Base-by-base conservation (phyloP, 148 eudicot genomes). In the Pouteria glomerata region DNA sequence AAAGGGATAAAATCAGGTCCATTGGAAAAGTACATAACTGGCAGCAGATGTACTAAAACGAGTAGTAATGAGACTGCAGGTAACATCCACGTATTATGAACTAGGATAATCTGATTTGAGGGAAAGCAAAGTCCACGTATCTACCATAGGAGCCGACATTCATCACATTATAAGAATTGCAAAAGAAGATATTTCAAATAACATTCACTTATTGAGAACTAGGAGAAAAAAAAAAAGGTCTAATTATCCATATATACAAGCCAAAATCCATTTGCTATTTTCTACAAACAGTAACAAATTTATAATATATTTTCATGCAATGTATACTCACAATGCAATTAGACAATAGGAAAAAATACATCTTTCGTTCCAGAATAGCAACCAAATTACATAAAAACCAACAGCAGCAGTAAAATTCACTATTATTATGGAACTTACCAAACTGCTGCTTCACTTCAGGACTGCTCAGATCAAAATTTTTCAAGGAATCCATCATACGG, bases 361-460 rank as follows among this genome's bases (percentile, higher is more conserved):
- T 34, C 15, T 62, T 0, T 34, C 66, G 37, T n/a, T 37, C 45
- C 35, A 34, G 11, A 61, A 18, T 62, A 39, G 7, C 29, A 15
- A 34, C 19, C 5, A 7, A 7, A 4, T 8, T 21, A 8, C 30
- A 55, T 55, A 21, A 24, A 42, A 42, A 30, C 30, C 14, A n/a
- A 21, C 60, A 39, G 16, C 26, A n/a, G 24, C 41, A 73, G 74
- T 23, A 51, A 23, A 19, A 56, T 8, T 57, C 19, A 34, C 51
- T 37, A 24, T 10, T 30, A 33, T 26, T 24, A 39, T 30, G 64
- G 73, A 66, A 82, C 90, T 86, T 74, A 95, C 99, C 97, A 80
- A 96, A 96, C 73, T 96, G 96, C 69, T 92, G 89, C 83, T 88
- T 90, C 63, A 92, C 86, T 79, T 92, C 96, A 37, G 98, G 98